Conservation (phyloP, 108 stramenopile species). For the Mediolabrus comicus region DNA sequence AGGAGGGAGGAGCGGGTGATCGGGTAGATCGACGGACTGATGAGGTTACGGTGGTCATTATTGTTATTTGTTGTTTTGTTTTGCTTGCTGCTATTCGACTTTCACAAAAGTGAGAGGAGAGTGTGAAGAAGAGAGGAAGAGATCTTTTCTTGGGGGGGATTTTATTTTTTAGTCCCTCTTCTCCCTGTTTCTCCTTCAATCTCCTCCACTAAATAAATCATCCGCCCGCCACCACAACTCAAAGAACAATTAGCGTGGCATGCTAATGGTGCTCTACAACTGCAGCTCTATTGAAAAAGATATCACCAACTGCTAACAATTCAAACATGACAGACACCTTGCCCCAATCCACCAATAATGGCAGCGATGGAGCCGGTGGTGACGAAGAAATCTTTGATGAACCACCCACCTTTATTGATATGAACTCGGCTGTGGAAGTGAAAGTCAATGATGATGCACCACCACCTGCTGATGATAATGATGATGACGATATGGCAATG, state of each 20-base stretch:
- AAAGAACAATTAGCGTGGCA: too few species aligned
- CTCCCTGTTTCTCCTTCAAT: too few species aligned
- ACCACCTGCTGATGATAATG: constrained; percentile 65
- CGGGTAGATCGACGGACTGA: neutral
- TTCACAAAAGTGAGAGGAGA: too few species aligned
- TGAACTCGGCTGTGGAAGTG: constrained; percentile 77
- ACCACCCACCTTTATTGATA: constrained; percentile 62
- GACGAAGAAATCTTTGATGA: constrained; percentile 55
- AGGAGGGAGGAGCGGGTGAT: neutral
- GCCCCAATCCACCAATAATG: neutral
- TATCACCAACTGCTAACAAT: too few species aligned
- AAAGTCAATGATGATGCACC: constrained; percentile 63
- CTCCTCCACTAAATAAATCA: too few species aligned
- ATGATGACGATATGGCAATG: constrained; percentile 40
- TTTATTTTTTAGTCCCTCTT: too few species aligned
- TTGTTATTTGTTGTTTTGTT: neutral
- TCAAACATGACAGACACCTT: neutral
- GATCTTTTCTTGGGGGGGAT: too few species aligned
- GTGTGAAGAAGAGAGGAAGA: too few species aligned
- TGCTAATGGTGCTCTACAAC: too few species aligned
- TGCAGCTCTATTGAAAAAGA: too few species aligned
- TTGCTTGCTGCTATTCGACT: too few species aligned
- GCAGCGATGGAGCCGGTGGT: constrained; percentile 1
- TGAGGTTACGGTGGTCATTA: neutral
- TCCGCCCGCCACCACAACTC: too few species aligned